A percentile compares a stretch with the other conserved stretches of the same genome.
phyloP scores from a whole-genome alignment of 108 stramenopile species.

The Cylindrotheca fusiformis region DNA sequence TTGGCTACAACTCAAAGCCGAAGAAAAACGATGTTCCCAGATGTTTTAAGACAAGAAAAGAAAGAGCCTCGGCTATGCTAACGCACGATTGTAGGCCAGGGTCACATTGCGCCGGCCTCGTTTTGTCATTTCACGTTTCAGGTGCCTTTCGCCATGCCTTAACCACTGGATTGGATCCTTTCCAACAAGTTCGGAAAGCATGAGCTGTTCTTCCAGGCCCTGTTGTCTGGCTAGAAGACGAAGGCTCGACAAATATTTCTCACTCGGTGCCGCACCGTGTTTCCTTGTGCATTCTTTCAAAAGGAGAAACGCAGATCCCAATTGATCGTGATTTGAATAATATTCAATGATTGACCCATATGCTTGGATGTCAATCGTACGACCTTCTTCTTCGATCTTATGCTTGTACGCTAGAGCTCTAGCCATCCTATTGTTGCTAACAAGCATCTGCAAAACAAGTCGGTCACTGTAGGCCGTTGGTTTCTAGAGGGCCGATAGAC shows the following conservation, averaged over 20 bases:
- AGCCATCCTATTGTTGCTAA: constrained; percentile 60
- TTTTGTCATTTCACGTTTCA: constrained; percentile 55
- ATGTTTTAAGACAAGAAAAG: no score
- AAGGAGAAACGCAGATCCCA: constrained; percentile 73
- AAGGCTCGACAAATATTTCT: constrained; percentile 49
- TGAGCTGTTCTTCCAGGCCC: constrained; percentile 34
- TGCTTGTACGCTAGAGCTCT: constrained; percentile 70
- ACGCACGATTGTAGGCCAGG: constrained; percentile 18
- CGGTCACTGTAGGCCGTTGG: constrained; percentile 82
- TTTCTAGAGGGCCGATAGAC: constrained; percentile 21
- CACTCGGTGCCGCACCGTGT: constrained; percentile 70
- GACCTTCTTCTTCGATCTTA: constrained; percentile 58
- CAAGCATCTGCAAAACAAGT: constrained; percentile 75
- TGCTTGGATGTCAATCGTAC: constrained; percentile 63
- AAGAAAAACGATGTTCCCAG: no score
- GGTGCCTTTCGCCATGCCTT: constrained; percentile 52
- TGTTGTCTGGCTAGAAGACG: constrained; percentile 52
- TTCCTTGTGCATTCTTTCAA: constrained; percentile 75
- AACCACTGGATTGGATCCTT: constrained; percentile 77
- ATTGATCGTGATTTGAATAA: constrained; percentile 53
- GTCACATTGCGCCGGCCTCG: constrained; percentile 38
- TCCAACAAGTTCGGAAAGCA: constrained; percentile 61
- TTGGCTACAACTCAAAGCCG: no score
- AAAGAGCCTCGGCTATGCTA: constrained; percentile 6
- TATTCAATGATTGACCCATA: constrained; percentile 80